phyloP scores from a whole-genome alignment of 1,284 basidiomycete species.

The Ustilago sp. region DNA sequence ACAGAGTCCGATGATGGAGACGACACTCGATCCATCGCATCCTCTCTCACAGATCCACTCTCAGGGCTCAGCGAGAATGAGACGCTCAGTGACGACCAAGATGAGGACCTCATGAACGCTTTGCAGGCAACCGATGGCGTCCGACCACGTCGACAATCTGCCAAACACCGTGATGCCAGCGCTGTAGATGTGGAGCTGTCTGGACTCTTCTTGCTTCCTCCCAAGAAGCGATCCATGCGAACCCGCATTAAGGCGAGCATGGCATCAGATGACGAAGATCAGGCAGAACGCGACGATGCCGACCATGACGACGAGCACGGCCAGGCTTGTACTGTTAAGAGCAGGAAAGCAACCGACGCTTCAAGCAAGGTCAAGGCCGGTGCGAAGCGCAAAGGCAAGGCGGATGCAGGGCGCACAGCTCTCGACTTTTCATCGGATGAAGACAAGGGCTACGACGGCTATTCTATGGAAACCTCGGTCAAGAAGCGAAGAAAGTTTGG shows the following conservation, averaged over 20 bases:
- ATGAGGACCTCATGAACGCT: constrained; percentile 50
- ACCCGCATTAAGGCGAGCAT: constrained; percentile 62
- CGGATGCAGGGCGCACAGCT: constrained; percentile 12
- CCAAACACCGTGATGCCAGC: constrained; percentile 14
- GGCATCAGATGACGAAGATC: constrained; percentile 30
- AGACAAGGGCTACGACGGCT: constrained; percentile 17
- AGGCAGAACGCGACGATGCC: constrained; percentile 6
- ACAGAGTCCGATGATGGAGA: constrained; percentile 34
- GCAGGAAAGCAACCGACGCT: constrained; percentile 9
- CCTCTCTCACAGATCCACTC: constrained; percentile 60
- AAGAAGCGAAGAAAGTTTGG: constrained; percentile 54
- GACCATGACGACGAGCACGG: constrained; percentile 9
- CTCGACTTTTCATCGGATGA: constrained; percentile 34
- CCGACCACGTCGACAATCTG: constrained; percentile 10
- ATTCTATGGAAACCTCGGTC: constrained; percentile 22
- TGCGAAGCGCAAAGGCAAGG: constrained; percentile 31
- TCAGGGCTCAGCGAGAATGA: constrained; percentile 54
- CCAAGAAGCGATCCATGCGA: constrained; percentile 63
- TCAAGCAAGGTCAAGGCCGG: constrained; percentile 13
- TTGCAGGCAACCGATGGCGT: constrained; percentile 25
- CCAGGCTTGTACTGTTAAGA: constrained; percentile 9
- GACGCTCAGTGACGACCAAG: constrained; percentile 48
- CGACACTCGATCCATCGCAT: constrained; percentile 48
- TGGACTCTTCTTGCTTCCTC: constrained; percentile 54
- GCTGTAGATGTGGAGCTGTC: constrained; percentile 34